Conservation (phyloP, 345 rosid genomes). For the Brassica rapa region DNA sequence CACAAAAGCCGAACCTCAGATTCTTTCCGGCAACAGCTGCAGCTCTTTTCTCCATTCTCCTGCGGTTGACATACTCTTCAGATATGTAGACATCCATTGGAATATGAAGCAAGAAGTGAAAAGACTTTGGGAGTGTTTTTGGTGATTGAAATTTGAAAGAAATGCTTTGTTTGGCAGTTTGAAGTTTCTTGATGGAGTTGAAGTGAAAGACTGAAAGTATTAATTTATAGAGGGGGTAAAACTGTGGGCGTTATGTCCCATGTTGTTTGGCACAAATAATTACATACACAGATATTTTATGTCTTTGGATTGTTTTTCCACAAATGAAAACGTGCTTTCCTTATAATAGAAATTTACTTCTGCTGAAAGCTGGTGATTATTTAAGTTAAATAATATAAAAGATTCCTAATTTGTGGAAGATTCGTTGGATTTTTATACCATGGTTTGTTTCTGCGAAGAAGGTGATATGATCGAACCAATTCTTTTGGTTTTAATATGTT, state of each 20-base stretch:
- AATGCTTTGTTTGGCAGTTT: slow-evolving; percentile 11
- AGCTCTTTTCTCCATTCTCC: slow-evolving; percentile 57
- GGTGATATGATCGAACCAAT: slow-evolving; percentile 5
- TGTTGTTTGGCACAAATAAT: slow-evolving; percentile 17
- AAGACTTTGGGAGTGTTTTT: slow-evolving; percentile 1
- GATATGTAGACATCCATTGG: slow-evolving; percentile 66
- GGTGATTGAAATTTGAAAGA: neutral
- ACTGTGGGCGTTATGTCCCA: slow-evolving; percentile 32
- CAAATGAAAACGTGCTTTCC: neutral
- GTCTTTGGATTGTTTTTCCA: neutral
- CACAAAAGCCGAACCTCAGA: neutral
- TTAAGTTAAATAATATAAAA: neutral
- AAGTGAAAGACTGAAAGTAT: neutral
- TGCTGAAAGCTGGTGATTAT: slow-evolving; percentile 1
- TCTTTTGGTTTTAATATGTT: neutral
- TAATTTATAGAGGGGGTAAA: slow-evolving; percentile 24
- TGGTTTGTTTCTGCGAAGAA: neutral
- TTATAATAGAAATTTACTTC: neutral
- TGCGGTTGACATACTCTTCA: slow-evolving; percentile 60
- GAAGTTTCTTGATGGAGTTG: neutral
- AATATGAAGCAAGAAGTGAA: neutral
- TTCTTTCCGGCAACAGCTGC: slow-evolving; percentile 37
- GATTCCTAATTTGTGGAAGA: neutral
- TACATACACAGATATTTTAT: neutral
- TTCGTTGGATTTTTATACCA: neutral